Conservation (phyloP, 2,329 filamentous ascomycete genomes). For the Nigrograna mackinnonii region DNA sequence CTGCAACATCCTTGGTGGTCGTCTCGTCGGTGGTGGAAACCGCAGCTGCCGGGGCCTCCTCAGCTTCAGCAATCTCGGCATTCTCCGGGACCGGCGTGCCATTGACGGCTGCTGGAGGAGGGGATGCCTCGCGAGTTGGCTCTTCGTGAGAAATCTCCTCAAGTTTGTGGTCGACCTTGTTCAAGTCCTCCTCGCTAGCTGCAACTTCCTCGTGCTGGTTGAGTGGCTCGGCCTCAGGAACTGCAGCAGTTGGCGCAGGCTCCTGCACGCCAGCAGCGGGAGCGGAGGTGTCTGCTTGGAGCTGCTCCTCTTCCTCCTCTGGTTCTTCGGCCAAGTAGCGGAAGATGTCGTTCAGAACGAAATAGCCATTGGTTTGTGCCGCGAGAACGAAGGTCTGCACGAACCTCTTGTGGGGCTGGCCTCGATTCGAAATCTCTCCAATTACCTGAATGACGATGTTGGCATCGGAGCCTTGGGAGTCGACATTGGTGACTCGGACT, state of each 20-base stretch:
- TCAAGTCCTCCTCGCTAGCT: slow-evolving; percentile 49
- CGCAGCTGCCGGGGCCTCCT: slow-evolving; percentile 42
- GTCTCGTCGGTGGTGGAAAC: slow-evolving; percentile 37
- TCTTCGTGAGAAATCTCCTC: slow-evolving; percentile 59
- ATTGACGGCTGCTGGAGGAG: slow-evolving; percentile 37
- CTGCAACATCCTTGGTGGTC: slow-evolving; percentile 31
- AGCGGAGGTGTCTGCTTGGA: slow-evolving; percentile 34
- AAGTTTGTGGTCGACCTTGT: slow-evolving; percentile 72
- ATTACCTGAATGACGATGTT: slow-evolving; percentile 99
- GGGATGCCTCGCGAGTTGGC: slow-evolving; percentile 22
- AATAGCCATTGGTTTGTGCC: slow-evolving; percentile 95
- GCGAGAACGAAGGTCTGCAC: slow-evolving; percentile 97
- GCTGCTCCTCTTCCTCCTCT: slow-evolving; percentile 64
- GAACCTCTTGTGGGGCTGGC: slow-evolving; percentile 89
- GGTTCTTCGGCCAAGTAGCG: slow-evolving; percentile 85
- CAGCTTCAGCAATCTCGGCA: slow-evolving; percentile 40
- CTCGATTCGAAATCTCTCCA: slow-evolving; percentile 95
- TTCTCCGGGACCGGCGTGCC: slow-evolving; percentile 40
- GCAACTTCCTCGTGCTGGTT: slow-evolving; percentile 40
- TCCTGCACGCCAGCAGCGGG: slow-evolving; percentile 44
- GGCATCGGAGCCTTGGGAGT: slow-evolving; percentile 88
- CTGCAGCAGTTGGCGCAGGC: slow-evolving; percentile 40
- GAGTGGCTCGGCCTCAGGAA: slow-evolving; percentile 31
- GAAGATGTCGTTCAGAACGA: slow-evolving; percentile 97
- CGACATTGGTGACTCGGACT: slow-evolving; percentile 96